Evolutionary conservation across 192 early-diverging fungal genomes (phyloP), one percentile per base, ranked within the genome.

Genomic region (Dispira parvispora): DNA sequence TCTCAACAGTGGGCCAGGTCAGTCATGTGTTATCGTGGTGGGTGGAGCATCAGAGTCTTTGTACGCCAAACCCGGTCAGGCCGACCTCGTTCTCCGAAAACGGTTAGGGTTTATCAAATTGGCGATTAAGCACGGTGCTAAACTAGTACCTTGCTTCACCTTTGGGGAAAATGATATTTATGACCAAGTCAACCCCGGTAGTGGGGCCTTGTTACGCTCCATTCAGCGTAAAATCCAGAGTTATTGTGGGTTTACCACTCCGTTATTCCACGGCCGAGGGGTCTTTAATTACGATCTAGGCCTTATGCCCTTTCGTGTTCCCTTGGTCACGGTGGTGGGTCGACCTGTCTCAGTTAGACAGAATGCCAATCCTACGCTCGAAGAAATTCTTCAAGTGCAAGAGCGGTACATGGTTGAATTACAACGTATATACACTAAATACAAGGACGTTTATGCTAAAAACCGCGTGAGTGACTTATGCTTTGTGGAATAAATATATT

Each of bases 151-250:
- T 16, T 82, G 90, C 1, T 89, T 90, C 69, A 83, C 84, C 25
- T 96, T 99, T 75, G 94, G 93, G 62, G 93, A 99, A 71, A 94
- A 91, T 71, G 86, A 94, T 32, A 70, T 94, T 32, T 98, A 88
- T 70, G 78, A 88, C 23, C 87, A 92, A 20, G 74, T 87, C 27
- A 73, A 76, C 60, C 89, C 91, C 55, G 69, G 68, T 0, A 69
- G 82, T 20, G 86, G 85, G 16, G 80, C 86, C n/a, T 67, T 73
- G 50, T 53, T 87, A 9, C 79, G 81, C 45, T 73, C 69, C n/a
- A 69, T 90, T 53, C 92, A 98, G 68, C 77, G 77, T 55, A 63
- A 74, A 5, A 75, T 92, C 67, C 84, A 91, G 65, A 79, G 76
- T 46, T 13, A 79, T 11, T 73, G 78, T 27, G 88, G 88, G 11